Evolutionary conservation across 116 monocot genomes (phyloP).

Genomic region (Posidonia oceanica): DNA sequence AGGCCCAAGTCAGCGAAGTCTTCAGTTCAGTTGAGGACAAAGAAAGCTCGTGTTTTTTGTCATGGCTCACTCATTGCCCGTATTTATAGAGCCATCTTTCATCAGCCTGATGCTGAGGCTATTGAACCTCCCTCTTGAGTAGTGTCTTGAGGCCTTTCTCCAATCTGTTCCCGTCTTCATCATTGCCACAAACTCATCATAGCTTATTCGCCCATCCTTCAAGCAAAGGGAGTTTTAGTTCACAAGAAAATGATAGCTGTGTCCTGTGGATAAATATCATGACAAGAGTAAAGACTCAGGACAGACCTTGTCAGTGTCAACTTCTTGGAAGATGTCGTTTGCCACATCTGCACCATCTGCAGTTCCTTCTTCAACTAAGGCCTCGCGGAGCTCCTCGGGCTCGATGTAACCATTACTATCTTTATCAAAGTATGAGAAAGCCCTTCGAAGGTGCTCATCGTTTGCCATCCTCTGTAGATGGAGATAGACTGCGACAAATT

Average conservation of each 20-base stretch:
- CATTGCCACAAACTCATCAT: slow-evolving; percentile 77
- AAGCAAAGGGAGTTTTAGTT: background rate
- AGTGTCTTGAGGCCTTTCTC: slow-evolving; percentile 79
- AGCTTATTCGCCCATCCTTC: slow-evolving; percentile 73
- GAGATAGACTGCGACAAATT: slow-evolving; percentile 82
- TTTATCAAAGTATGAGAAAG: slow-evolving; percentile 84
- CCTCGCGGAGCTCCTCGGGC: slow-evolving; percentile 74
- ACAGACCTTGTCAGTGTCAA: slow-evolving; percentile 84
- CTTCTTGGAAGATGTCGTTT: slow-evolving; percentile 90
- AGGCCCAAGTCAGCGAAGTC: slow-evolving; percentile 1
- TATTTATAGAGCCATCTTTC: slow-evolving; percentile 62
- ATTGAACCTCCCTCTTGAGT: slow-evolving; percentile 68
- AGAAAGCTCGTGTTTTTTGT: background rate
- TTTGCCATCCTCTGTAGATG: slow-evolving; percentile 92
- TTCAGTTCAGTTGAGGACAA: background rate
- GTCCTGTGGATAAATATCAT: background rate
- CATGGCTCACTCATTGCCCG: slow-evolving; percentile 19
- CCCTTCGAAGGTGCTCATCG: slow-evolving; percentile 69
- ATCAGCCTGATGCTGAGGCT: slow-evolving; percentile 64
- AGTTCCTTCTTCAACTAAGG: slow-evolving; percentile 72
- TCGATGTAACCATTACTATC: slow-evolving; percentile 84
- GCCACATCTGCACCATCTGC: slow-evolving; percentile 54
- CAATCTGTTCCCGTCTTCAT: slow-evolving; percentile 81
- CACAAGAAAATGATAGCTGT: no score
- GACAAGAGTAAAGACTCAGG: background rate